Evolutionary conservation across 805 yeast species (phyloP).

Genomic region (Candida odintsovae): DNA sequence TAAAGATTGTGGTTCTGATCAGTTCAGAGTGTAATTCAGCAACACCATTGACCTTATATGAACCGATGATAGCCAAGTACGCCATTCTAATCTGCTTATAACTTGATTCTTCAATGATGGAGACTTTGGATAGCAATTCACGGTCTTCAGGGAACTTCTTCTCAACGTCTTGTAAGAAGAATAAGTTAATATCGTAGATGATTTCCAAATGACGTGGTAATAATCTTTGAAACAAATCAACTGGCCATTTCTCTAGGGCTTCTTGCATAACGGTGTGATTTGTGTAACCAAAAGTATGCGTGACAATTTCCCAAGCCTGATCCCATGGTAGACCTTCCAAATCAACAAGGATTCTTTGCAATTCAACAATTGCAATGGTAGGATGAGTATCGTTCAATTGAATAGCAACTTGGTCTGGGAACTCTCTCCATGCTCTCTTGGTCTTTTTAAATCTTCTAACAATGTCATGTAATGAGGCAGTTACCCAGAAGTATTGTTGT

Average conservation of each 20-base stretch:
- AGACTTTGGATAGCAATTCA: slow-evolving; percentile 58
- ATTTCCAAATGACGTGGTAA: slow-evolving; percentile 91
- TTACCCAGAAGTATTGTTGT: slow-evolving; percentile 96
- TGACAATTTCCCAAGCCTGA: slow-evolving; percentile 80
- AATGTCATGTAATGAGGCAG: slow-evolving; percentile 88
- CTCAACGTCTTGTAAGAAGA: slow-evolving; percentile 72
- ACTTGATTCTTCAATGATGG: slow-evolving; percentile 75
- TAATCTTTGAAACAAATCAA: slow-evolving; percentile 67
- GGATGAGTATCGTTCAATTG: slow-evolving; percentile 96
- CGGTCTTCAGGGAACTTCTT: slow-evolving; percentile 70
- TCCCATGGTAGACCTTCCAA: slow-evolving; percentile 78
- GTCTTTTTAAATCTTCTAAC: slow-evolving; percentile 83
- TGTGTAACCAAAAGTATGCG: slow-evolving; percentile 80
- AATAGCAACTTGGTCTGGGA: slow-evolving; percentile 82
- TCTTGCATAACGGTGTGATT: slow-evolving; percentile 94
- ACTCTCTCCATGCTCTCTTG: slow-evolving; percentile 70
- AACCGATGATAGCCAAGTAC: slow-evolving; percentile 81
- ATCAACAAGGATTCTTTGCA: slow-evolving; percentile 82
- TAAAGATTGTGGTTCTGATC: slow-evolving; percentile 82
- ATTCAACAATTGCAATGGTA: slow-evolving; percentile 82
- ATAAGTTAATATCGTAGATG: slow-evolving; percentile 77
- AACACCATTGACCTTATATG: slow-evolving; percentile 92
- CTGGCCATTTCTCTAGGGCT: slow-evolving; percentile 95
- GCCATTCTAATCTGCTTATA: slow-evolving; percentile 93
- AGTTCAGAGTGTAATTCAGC: slow-evolving; percentile 93